phyloP scores from a whole-genome alignment of 345 rosid species.

The Arabidopsis suecica region DNA sequence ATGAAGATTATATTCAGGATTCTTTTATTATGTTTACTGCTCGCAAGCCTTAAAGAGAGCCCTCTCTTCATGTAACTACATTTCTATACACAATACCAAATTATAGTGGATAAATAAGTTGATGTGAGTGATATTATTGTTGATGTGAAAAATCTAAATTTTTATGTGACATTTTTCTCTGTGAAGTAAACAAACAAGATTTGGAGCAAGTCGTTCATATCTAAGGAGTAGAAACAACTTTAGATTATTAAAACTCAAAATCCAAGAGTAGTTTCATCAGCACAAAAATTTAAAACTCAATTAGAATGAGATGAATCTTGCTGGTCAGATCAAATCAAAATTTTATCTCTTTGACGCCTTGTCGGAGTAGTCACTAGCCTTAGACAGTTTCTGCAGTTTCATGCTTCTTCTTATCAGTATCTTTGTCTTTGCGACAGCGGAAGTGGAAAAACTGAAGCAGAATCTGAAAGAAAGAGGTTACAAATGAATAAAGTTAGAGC shows the following conservation, averaged over 20 bases:
- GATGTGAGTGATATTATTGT: not conserved
- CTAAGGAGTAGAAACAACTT: not conserved
- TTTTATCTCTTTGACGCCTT: slow-evolving; percentile 28
- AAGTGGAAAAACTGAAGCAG: slow-evolving; percentile 72
- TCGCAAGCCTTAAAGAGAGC: slow-evolving; percentile 68
- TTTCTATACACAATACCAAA: slow-evolving; percentile 1
- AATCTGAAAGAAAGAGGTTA: slow-evolving; percentile 55
- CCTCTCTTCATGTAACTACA: slow-evolving; percentile 15
- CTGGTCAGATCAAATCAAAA: slow-evolving; percentile 33
- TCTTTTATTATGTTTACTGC: slow-evolving; percentile 92
- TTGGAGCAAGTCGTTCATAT: not conserved
- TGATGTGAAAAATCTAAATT: not conserved
- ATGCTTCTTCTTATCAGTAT: slow-evolving; percentile 36
- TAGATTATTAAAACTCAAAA: slow-evolving; percentile 30
- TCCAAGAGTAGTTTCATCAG: slow-evolving; percentile 17
- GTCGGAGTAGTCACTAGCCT: slow-evolving; percentile 18
- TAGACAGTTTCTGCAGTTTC: slow-evolving; percentile 39
- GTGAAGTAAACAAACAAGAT: not conserved
- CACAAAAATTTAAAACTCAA: slow-evolving; percentile 4
- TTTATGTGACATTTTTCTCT: not conserved
- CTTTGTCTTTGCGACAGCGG: slow-evolving; percentile 43
- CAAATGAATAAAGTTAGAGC: slow-evolving; percentile 22
- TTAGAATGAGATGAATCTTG: slow-evolving; percentile 23
- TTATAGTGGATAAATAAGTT: slow-evolving; percentile 12
- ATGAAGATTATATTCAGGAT: slow-evolving; percentile 60